phyloP scores from a whole-genome alignment of 1,139 yeast genomes.

The Arxiozyma bovina region DNA sequence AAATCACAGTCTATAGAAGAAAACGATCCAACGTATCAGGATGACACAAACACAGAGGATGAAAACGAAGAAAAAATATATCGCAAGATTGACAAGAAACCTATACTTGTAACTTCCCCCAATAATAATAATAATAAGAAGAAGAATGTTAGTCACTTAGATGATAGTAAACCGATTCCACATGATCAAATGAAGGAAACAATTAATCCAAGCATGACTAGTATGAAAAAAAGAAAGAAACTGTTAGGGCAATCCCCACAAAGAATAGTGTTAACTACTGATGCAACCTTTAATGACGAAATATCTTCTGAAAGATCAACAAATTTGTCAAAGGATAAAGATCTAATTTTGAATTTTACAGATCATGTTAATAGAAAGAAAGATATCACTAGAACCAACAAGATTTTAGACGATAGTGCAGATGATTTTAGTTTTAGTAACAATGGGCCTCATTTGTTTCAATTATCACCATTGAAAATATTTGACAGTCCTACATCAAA shows the following conservation, averaged over 20 bases:
- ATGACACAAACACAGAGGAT: neutral
- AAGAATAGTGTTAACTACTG: slow-evolving; percentile 5
- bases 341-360: slow-evolving; percentile 16
- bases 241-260: slow-evolving; percentile 14
- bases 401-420: slow-evolving; percentile 26
- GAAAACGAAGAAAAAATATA: neutral
- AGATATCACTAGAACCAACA: slow-evolving; percentile 15
- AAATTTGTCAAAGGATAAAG: slow-evolving; percentile 9
- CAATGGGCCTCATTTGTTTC: slow-evolving; percentile 25
- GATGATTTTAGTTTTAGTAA: slow-evolving; percentile 28
- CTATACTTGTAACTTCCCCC: neutral
- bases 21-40: neutral
- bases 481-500: neutral
- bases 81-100: neutral
- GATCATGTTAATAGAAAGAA: slow-evolving; percentile 17
- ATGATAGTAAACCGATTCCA: neutral
- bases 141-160: neutral
- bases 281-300: slow-evolving; percentile 9
- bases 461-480: slow-evolving; percentile 16
- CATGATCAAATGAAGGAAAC: neutral
- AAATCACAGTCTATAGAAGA: neutral
- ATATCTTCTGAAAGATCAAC: slow-evolving; percentile 5
- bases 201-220: neutral
- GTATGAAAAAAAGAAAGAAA: slow-evolving; percentile 10
- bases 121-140: neutral